A percentile compares a stretch with the other conserved stretches of the same genome.
Conservation (phyloP, 495 filamentous ascomycete genomes). For the Chaetomium fimeti region DNA sequence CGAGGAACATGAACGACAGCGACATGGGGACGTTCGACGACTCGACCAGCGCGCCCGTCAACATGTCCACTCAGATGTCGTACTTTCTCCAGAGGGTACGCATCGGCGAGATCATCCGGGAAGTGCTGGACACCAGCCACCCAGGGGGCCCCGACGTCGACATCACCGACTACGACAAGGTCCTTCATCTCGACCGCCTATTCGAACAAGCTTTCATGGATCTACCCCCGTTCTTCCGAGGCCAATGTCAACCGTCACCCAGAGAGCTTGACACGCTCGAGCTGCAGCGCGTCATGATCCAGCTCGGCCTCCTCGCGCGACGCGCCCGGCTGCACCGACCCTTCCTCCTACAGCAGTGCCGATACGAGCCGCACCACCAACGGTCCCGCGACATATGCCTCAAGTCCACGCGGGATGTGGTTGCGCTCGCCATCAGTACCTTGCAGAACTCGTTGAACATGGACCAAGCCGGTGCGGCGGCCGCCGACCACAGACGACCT, state of each 20-base stretch:
- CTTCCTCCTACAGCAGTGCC: conserved; percentile 21
- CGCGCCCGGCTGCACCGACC: conserved; percentile 31
- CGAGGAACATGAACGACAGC: conserved; percentile 48
- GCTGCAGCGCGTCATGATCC: conserved; percentile 26
- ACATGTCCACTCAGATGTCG: conserved; percentile 47
- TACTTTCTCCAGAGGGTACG: conserved; percentile 49
- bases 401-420: not conserved
- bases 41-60: conserved; percentile 35
- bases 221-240: conserved; percentile 24
- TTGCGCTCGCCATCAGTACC: conserved; percentile 1
- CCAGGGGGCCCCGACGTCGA: conserved; percentile 22
- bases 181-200: conserved; percentile 23
- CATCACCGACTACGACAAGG: conserved; percentile 19
- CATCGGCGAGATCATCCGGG: conserved; percentile 46
- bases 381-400: conserved; percentile 9
- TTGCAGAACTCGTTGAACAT: not conserved
- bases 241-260: conserved; percentile 2
- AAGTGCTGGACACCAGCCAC: conserved; percentile 40
- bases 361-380: not conserved
- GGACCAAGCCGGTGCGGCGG: not conserved
- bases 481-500: not conserved
- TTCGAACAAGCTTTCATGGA: conserved; percentile 23
- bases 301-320: conserved; percentile 23
- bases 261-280: conserved; percentile 12
- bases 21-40: conserved; percentile 40